These are phyloP conservation scores for Triticum urartu DNA, from an alignment of 176 grass and related monocot genomes.

Conservation along the genomic window DNA sequence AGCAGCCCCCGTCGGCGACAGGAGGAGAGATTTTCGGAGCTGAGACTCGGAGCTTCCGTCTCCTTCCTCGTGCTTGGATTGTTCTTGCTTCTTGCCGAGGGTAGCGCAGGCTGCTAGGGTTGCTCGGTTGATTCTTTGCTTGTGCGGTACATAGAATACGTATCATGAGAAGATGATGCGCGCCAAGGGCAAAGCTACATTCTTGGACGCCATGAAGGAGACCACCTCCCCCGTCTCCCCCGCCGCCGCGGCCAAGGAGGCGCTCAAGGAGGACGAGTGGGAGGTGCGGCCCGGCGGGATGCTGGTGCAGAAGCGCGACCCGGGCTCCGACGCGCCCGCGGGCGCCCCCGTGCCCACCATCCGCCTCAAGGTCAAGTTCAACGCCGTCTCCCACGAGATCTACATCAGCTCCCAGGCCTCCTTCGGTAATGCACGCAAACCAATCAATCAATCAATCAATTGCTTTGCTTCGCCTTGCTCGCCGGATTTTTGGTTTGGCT, in stretches of 20 bases:
- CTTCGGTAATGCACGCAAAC: conserved; percentile 56
- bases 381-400: conserved; percentile 81
- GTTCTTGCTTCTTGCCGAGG: neutral
- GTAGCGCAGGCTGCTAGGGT: neutral
- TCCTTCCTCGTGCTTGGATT: neutral
- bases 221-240: neutral
- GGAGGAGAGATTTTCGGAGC: neutral
- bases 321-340: conserved; percentile 44
- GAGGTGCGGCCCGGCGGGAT: conserved; percentile 87
- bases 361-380: conserved; percentile 91
- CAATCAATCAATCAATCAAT: no score
- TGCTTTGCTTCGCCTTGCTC: neutral
- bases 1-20: neutral
- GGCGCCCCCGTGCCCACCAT: conserved; percentile 59
- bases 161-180: conserved; percentile 81
- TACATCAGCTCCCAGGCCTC: conserved; percentile 85
- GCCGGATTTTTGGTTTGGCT: neutral
- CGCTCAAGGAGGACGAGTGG: conserved; percentile 60
- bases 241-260: conserved; percentile 7
- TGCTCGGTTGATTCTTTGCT: neutral
- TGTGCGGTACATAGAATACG: neutral
- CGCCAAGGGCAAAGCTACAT: conserved; percentile 46
- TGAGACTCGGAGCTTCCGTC: neutral
- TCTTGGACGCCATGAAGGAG: conserved; percentile 56
- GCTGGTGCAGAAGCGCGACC: conserved; percentile 85